Base-by-base conservation (phyloP, 2,329 filamentous ascomycete species). In the Fusarium guadeloupense region DNA sequence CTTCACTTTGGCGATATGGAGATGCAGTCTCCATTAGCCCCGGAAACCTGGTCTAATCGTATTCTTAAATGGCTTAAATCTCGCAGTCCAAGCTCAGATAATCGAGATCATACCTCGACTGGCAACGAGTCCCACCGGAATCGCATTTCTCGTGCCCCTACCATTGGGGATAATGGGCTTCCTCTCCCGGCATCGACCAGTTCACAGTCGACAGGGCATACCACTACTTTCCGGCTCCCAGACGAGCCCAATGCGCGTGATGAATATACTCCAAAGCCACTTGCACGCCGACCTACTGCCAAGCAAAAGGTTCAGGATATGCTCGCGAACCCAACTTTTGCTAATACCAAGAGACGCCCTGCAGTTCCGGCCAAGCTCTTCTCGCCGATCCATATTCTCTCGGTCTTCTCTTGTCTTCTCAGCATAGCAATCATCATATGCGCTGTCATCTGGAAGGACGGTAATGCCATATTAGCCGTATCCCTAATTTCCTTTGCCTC, bases 331-430 rank as follows among this genome's bases (percentile, higher is more conserved):
- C 76, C 78, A 10, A 80, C 77, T 26, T 72, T 80, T 50, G 75
- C 75, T 8, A 68, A 69, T 48, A 68, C 59, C 7, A 70, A 72
- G 12, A 69, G 75, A 30, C 76, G 78, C 4, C 80, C 80, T 25
- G 79, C 80, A 17, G 77, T 86, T 6, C 82, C 82, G 2, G 77
- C 81, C 2, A 76, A 74, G 34, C 69, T 77, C 35, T 79, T 77
- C 58, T 85, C 83, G 4, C 83, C 84, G 6, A 72, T 87, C 3
- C 82, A 85, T 58, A 68, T 85, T 13, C 75, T 88, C 9, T 79
- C 81, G 3, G 63, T 84, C 13, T 69, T 83, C 33, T 87, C 85
- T 1, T 80, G 77, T 39, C 44, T 83, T 5, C 69, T 84, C 19
- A 83, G 82, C 6, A 69, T 79, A 35, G 76, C 74, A n/a, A 79